Evolutionary conservation across 2,329 filamentous ascomycete genomes (phyloP), one percentile per base, ranked within the genome.

Genomic region (Aspergillus calidoustus): DNA sequence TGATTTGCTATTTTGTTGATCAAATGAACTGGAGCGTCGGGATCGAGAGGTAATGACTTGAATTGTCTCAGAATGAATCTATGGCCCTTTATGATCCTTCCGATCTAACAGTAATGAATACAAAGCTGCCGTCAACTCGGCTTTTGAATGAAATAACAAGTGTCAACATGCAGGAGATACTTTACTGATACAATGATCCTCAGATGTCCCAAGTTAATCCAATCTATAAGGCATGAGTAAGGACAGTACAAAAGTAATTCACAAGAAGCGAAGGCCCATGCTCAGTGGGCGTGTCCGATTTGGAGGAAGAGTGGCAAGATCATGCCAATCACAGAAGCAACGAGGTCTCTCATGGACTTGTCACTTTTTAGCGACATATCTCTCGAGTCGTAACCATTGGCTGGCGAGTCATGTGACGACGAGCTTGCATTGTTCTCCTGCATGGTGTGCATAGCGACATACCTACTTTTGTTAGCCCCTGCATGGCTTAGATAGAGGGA

Each of bases 391-490:
- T 80, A 81, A 50, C 80, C 79, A 62, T 81, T 81, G n/a, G 66
- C 66, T 53, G 74, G 70, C 17, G 71, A 59, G 41, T 78, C 74
- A 11, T 74, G 75, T 13, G 72, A 64, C 6, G 67, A 57, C 5
- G 70, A 69, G 34, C 69, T 71, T 22, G 74, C 69, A n/a, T 74
- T 74, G 57, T 79, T 80, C 71, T 97, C 93, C 74, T 96, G 91
- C 92, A 98, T 97, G 0, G 93, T 93, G 74, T 99, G 95, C 93
- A 98, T 97, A 1, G 95, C 95, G 48, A 99, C 95, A 72, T 98
- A 97, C 69, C 92, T 96, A 65, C 15, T 53, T 52, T 8, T 13
- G 62, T 67, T 54, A 66, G 64, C 25, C 13, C 22, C 34, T 41
- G 17, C 4, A 28, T 5, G 25, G 8, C 7, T 54, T 38, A 23